Evolutionary conservation across 2,329 filamentous ascomycete species (phyloP).

Genomic region (Metarhizium anisopliae): DNA sequence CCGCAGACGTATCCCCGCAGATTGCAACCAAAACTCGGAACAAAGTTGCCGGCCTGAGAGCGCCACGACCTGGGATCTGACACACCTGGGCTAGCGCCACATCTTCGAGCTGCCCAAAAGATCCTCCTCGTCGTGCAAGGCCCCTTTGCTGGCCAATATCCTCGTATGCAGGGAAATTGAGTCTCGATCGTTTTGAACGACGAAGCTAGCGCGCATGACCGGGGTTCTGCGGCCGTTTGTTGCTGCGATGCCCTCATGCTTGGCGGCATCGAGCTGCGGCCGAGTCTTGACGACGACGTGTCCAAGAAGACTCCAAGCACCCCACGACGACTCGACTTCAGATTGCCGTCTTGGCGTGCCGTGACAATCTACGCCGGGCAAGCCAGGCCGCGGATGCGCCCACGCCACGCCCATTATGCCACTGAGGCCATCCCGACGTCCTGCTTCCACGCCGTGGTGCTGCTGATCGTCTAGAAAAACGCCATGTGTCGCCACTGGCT

Average conservation of each 20-base stretch:
- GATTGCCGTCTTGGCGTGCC: no score
- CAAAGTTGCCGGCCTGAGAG: neutral
- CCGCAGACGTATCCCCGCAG: neutral
- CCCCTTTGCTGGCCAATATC: neutral
- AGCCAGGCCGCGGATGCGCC: no score
- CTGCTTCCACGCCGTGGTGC: neutral
- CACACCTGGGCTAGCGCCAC: neutral
- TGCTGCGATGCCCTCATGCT: no score
- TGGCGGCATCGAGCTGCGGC: no score
- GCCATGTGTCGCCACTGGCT: neutral
- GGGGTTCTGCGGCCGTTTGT: no score
- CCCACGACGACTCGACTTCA: no score
- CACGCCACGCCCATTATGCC: no score
- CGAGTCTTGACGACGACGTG: no score
- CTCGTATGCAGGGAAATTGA: neutral
- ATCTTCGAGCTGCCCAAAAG: neutral
- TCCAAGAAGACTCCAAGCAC: no score
- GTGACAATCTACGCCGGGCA: no score
- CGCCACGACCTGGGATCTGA: neutral
- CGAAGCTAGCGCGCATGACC: no score
- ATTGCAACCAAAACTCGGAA: neutral
- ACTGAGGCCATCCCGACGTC: no score
- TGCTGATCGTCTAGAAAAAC: neutral
- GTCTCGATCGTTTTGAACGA: neutral
- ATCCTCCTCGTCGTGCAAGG: neutral